Conservation (phyloP, 768 basidiomycete genomes). For the Suillus ampliporus region DNA sequence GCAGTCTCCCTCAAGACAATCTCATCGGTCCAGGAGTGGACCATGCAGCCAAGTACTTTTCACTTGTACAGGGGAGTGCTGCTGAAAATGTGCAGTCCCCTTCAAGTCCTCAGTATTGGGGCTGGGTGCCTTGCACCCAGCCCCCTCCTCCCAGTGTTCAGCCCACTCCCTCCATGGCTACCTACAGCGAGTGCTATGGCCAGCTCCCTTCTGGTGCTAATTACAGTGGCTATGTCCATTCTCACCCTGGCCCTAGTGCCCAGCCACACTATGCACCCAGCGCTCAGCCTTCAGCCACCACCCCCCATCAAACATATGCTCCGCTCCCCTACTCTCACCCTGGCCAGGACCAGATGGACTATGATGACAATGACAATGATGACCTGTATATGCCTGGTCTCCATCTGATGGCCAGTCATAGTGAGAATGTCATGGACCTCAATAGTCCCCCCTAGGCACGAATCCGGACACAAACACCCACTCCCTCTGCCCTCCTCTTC, state of each 20-base stretch:
- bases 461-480: background rate
- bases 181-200: too few species aligned
- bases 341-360: background rate
- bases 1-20: conserved; percentile 2
- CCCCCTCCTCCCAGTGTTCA: too few species aligned
- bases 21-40: background rate
- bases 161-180: too few species aligned
- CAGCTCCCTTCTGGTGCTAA: background rate
- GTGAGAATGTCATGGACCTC: background rate
- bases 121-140: background rate
- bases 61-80: background rate
- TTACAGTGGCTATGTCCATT: background rate
- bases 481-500: background rate
- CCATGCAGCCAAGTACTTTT: background rate
- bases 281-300: too few species aligned
- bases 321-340: background rate
- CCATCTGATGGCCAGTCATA: too few species aligned
- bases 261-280: too few species aligned
- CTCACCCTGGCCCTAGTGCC: background rate
- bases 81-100: background rate
- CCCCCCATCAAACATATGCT: too few species aligned
- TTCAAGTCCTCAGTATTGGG: background rate
- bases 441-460: background rate
- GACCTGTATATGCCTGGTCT: background rate
- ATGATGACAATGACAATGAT: too few species aligned